Conservation (phyloP, 1,284 basidiomycete genomes). For the Volvariella surrecta region DNA sequence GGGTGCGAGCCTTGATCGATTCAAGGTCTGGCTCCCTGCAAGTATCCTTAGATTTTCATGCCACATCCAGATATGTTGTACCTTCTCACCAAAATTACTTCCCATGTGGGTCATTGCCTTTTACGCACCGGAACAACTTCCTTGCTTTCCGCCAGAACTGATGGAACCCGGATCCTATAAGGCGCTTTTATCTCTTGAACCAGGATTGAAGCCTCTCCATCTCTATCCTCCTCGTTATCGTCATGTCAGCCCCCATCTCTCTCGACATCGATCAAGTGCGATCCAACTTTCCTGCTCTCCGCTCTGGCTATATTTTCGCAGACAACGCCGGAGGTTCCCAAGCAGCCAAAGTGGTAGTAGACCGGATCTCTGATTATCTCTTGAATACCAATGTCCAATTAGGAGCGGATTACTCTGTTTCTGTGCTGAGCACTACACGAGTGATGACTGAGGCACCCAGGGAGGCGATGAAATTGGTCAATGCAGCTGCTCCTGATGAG, state of each 20-base stretch:
- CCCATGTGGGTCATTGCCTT: too few species aligned
- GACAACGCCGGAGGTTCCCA: constrained; percentile 81
- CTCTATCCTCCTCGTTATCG: too few species aligned
- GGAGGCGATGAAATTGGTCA: constrained; percentile 52
- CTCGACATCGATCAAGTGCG: constrained; percentile 48
- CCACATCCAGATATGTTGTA: too few species aligned
- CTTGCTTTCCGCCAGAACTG: too few species aligned
- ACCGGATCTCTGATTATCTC: constrained; percentile 59
- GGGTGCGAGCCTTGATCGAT: too few species aligned
- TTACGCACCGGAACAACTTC: too few species aligned
- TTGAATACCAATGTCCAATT: constrained; percentile 67
- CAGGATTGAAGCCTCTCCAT: too few species aligned
- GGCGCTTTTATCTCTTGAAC: too few species aligned
- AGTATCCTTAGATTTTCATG: too few species aligned
- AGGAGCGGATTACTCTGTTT: constrained; percentile 57
- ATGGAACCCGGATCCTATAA: too few species aligned
- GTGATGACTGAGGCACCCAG: constrained; percentile 39
- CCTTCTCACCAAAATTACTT: too few species aligned
- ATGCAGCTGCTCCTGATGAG: constrained; percentile 50
- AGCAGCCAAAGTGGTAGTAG: constrained; percentile 41
- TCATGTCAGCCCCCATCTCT: constrained; percentile 2
- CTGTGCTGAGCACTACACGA: constrained; percentile 41
- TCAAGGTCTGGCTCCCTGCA: too few species aligned
- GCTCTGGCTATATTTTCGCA: constrained; percentile 54
- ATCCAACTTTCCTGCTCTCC: constrained; percentile 55